These are phyloP conservation scores for Peronospora belbahrii DNA, from an alignment of 352 stramenopile genomes.

Conservation along the genomic window DNA sequence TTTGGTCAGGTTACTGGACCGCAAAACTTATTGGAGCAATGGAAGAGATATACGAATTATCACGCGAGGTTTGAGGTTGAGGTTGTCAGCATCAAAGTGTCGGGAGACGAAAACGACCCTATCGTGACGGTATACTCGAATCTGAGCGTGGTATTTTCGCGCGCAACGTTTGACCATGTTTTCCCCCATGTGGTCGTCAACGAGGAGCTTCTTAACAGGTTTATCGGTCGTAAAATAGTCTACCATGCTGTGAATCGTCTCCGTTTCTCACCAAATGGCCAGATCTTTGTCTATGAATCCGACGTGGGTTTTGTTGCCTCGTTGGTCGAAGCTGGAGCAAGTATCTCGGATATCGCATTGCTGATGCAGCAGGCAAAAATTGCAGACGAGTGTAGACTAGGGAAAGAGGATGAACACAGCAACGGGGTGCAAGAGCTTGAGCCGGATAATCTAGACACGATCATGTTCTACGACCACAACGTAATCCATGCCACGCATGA, in stretches of 20 bases:
- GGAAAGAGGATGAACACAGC: constrained; percentile 13
- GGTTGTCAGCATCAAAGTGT: constrained; percentile 36
- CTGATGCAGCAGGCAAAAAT: constrained; percentile 50
- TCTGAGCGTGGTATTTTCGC: constrained; percentile 44
- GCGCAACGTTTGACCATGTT: constrained; percentile 40
- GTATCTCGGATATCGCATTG: constrained; percentile 32
- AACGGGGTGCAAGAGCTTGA: constrained; percentile 5
- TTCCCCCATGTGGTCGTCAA: constrained; percentile 56
- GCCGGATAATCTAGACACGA: constrained; percentile 6
- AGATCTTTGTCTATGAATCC: constrained; percentile 47
- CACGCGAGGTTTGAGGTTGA: constrained; percentile 25
- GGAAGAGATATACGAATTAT: constrained; percentile 38
- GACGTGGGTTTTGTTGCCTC: constrained; percentile 53
- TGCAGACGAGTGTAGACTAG: constrained; percentile 32
- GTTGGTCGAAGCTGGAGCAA: constrained; percentile 31
- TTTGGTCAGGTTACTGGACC: constrained; percentile 20
- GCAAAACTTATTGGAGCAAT: constrained; percentile 32
- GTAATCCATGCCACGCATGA: constrained; percentile 1
- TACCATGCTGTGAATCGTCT: constrained; percentile 49
- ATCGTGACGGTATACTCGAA: constrained; percentile 37
- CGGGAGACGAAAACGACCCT: constrained; percentile 31
- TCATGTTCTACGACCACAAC: constrained; percentile 1
- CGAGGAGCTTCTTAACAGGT: constrained; percentile 28
- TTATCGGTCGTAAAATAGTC: constrained; percentile 39
- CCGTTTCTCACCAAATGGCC: constrained; percentile 35